Conservation (phyloP, 257 asterid species). For the Capsicum rhomboideum region DNA sequence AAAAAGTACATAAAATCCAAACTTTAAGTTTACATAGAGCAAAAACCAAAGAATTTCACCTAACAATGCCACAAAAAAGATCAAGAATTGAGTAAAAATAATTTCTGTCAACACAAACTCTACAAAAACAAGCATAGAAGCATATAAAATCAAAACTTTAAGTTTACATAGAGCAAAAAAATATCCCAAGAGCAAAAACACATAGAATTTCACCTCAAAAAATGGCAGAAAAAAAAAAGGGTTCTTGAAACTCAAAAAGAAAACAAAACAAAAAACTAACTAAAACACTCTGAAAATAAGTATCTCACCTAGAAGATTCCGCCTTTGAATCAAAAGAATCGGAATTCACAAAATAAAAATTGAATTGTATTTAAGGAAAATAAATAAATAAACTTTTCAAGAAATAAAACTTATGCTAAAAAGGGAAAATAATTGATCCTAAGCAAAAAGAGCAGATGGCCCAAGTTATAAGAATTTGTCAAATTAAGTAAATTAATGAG, state of each 20-base stretch:
- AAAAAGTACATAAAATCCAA: neutral
- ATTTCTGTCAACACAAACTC: neutral
- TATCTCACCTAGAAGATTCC: conserved; percentile 8
- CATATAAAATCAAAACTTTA: neutral
- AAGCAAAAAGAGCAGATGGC: neutral
- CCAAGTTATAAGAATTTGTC: neutral
- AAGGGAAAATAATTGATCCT: neutral
- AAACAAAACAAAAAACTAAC: neutral
- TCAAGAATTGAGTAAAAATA: neutral
- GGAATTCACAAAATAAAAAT: neutral
- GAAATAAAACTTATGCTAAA: neutral
- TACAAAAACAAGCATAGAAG: neutral
- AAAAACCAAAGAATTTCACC: neutral
- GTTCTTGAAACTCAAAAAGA: neutral
- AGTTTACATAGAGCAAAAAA: neutral
- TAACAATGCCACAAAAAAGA: neutral
- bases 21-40: neutral
- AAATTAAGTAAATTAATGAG: neutral
- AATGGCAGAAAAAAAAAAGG: neutral
- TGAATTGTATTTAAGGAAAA: neutral
- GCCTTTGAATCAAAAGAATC: conserved; percentile 1
- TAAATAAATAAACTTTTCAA: neutral
- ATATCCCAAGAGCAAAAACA: neutral
- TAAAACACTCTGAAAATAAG: neutral
- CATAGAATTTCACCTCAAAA: neutral